Evolutionary conservation across 1,284 basidiomycete species (phyloP).

Genomic region (Cystobasidiaceae sp.): DNA sequence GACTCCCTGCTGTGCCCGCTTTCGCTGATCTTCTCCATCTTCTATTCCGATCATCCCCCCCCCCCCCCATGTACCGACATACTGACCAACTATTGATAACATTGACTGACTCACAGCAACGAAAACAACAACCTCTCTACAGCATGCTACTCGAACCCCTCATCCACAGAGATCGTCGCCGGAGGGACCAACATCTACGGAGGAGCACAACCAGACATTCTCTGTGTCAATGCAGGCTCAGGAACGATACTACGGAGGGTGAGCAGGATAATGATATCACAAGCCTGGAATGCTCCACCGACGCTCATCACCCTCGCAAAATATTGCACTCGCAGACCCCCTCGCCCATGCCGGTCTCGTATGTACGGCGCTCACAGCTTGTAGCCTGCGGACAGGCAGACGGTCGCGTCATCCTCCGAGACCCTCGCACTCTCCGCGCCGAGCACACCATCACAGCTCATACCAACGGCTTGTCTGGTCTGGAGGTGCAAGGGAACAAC

Average conservation of each 20-base stretch:
- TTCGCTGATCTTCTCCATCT: not conserved
- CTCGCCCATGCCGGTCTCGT: conserved; percentile 23
- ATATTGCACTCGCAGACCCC: conserved; percentile 31
- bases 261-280: not conserved
- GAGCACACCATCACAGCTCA: conserved; percentile 63
- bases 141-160: conserved; percentile 27
- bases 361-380: conserved; percentile 33
- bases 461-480: conserved; percentile 71
- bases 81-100: not conserved
- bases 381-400: conserved; percentile 34
- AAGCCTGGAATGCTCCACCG: not conserved
- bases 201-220: conserved; percentile 27
- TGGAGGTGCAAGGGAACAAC: conserved; percentile 69
- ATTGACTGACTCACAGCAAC: not conserved
- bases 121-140: conserved; percentile 15
- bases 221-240: conserved; percentile 28
- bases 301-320: not conserved
- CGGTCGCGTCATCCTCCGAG: conserved; percentile 37
- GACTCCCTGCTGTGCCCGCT: not conserved
- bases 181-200: conserved; percentile 23
- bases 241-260: conserved; percentile 32
- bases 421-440: conserved; percentile 36
- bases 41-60: not conserved
- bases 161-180: conserved; percentile 28
- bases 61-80: not conserved